phyloP scores from a whole-genome alignment of 1,139 yeast species.

The Groenewaldozyma auringiensis region DNA sequence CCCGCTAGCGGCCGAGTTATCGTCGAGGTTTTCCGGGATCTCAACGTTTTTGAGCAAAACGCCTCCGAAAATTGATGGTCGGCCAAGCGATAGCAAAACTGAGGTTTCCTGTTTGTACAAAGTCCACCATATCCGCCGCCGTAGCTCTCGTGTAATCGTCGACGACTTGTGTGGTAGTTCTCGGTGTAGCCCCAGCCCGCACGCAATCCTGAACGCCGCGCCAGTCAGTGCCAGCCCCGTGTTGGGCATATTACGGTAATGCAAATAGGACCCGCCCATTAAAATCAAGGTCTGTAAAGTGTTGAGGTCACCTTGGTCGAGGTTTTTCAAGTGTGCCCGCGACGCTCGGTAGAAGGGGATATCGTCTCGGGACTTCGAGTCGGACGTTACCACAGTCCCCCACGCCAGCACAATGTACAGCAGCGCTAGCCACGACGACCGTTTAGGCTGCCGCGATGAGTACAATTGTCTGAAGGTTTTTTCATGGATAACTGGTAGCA shows the following conservation, averaged over 20 bases:
- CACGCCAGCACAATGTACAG: slow-evolving; percentile 10
- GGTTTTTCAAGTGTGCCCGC: slow-evolving; percentile 1
- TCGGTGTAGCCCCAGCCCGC: slow-evolving; percentile 9
- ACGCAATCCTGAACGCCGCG: slow-evolving; percentile 10
- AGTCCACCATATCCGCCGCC: slow-evolving; percentile 10
- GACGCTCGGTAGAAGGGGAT: slow-evolving; percentile 5
- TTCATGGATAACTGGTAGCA: slow-evolving; percentile 7
- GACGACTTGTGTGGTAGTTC: slow-evolving; percentile 4
- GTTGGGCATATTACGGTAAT: slow-evolving; percentile 10
- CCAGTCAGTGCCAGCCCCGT: slow-evolving; percentile 9
- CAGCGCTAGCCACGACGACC: slow-evolving; percentile 9
- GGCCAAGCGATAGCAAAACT: slow-evolving; percentile 8
- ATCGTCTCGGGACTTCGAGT: slow-evolving; percentile 5
- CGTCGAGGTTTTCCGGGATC: slow-evolving; percentile 5
- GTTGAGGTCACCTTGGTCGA: slow-evolving; percentile 7
- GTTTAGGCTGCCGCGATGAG: slow-evolving; percentile 3
- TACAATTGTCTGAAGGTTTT: slow-evolving; percentile 5
- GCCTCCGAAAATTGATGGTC: slow-evolving; percentile 8
- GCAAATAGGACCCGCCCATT: slow-evolving; percentile 9
- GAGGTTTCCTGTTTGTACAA: slow-evolving; percentile 7
- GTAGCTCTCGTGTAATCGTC: slow-evolving; percentile 4
- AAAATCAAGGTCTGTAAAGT: slow-evolving; percentile 8
- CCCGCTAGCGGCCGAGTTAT: neutral
- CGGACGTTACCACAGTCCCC: slow-evolving; percentile 7
- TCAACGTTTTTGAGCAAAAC: neutral